Evolutionary conservation across 768 basidiomycete genomes (phyloP).

Genomic region (Boletus sp.): DNA sequence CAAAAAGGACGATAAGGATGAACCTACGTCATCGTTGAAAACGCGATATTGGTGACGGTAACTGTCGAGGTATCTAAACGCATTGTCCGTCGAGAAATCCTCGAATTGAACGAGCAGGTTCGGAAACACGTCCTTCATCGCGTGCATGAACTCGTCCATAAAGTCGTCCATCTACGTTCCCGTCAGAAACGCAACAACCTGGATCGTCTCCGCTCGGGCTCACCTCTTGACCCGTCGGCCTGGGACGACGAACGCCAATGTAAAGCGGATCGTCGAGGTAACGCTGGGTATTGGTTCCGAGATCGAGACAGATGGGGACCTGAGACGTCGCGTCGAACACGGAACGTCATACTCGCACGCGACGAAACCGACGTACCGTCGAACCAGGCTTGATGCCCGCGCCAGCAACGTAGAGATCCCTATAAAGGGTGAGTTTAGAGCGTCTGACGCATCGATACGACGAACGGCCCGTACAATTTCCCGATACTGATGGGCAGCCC

Average conservation of each 20-base stretch:
- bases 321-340: constrained; percentile 9
- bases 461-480: constrained; percentile 49
- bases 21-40: constrained; percentile 72
- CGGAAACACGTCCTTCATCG: constrained; percentile 64
- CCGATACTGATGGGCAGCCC: constrained; percentile 62
- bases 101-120: constrained; percentile 71
- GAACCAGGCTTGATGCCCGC: constrained; percentile 60
- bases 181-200: background rate
- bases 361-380: constrained; percentile 31
- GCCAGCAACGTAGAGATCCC: constrained; percentile 68
- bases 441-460: background rate
- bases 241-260: constrained; percentile 61
- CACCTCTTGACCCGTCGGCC: constrained; percentile 47
- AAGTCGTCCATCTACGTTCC: constrained; percentile 59
- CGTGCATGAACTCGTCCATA: constrained; percentile 75
- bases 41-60: constrained; percentile 57
- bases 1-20: background rate
- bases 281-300: constrained; percentile 72
- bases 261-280: constrained; percentile 73
- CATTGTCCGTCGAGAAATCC: constrained; percentile 77
- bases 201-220: background rate
- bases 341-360: background rate
- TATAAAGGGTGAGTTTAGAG: constrained; percentile 18
- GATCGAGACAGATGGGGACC: constrained; percentile 69
- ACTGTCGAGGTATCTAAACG: constrained; percentile 68